A percentile compares a stretch with the other conserved stretches of the same genome.
phyloP scores from a whole-genome alignment of 192 early-diverging fungal genomes.

The Umbelopsis ramanniana region DNA sequence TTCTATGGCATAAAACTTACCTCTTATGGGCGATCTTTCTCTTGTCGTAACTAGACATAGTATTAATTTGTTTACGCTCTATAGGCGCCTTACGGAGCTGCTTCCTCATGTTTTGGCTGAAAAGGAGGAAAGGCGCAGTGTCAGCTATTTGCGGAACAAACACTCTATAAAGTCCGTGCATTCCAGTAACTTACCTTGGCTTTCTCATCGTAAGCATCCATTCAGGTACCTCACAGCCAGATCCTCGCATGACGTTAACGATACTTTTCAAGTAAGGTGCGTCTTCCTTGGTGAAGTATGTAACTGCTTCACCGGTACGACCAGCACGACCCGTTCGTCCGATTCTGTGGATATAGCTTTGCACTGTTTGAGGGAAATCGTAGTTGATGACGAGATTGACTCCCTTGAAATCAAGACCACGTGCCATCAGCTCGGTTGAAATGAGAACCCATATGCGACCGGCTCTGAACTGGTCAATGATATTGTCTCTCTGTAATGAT shows the following conservation, averaged over 20 bases:
- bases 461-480: slow-evolving; percentile 85
- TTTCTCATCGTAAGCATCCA: slow-evolving; percentile 96
- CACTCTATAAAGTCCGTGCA: neutral
- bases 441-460: slow-evolving; percentile 97
- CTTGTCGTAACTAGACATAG: slow-evolving; percentile 75
- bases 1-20: slow-evolving; percentile 39
- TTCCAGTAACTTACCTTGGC: slow-evolving; percentile 47
- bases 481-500: slow-evolving; percentile 73
- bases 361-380: slow-evolving; percentile 93
- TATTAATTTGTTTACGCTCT: slow-evolving; percentile 76
- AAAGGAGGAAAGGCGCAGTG: neutral
- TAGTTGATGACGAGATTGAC: slow-evolving; percentile 98
- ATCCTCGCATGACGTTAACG: slow-evolving; percentile 96
- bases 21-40: slow-evolving; percentile 71
- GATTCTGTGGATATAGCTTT: slow-evolving; percentile 96
- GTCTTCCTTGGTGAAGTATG: slow-evolving; percentile 95
- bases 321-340: slow-evolving; percentile 98
- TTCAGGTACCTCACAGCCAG: slow-evolving; percentile 94
- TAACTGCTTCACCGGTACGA: slow-evolving; percentile 84
- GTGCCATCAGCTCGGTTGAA: slow-evolving; percentile 94
- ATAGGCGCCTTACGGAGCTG: slow-evolving; percentile 75
- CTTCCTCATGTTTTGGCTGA: slow-evolving; percentile 64
- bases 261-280: slow-evolving; percentile 86
- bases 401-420: slow-evolving; percentile 99
- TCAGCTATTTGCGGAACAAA: neutral